Base-by-base conservation (phyloP, 2,329 filamentous ascomycete species). In the Cladosporium sp. region DNA sequence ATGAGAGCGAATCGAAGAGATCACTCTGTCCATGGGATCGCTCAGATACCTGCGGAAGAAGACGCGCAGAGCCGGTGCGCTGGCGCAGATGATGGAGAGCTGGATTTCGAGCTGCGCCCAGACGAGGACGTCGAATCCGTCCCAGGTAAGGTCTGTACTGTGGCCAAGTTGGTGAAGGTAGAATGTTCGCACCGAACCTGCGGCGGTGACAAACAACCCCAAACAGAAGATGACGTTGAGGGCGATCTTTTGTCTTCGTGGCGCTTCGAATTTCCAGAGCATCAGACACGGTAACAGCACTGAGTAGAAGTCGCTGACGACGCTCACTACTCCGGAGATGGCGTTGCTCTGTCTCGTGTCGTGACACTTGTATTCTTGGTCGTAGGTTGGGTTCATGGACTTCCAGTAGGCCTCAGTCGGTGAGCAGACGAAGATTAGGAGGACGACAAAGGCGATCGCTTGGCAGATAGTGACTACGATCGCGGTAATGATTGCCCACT, bases 181-280 rank as follows among this genome's bases (percentile, higher is more conserved):
- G 22, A 61, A 56, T n/a, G 68, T 67, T 15, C 68, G 57, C 27
- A 61, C 60, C 20, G 62, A 57, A 22, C 64, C 66, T 8, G 64
- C 61, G 12, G 54, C 65, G 1, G 66, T 57, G 4, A 68, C 67
- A 7, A 63, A 34, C 4, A 63, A 38, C 2, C 59, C 60, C 7
- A 65, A 51, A 5, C 47, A 58, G 50, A 64, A 65, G 37, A 58
- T 43, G 45, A 50, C 43, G 40, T 57, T 54, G n/a, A 58, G 34
- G 2, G 54, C 54, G 19, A 52, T 49, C 36, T 73, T 75, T 55
- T 75, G 71, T n/a, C 68, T 65, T 20, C 54, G 59, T 5, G 70
- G 64, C 34, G 74, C 69, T 37, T 73, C 67, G n/a, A 75, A 63
- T 15, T 72, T 69, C 62, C 68, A 66, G 8, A 76, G 65, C n/a